Conservation (phyloP, 2,329 filamentous ascomycete genomes). For the Apiospora rasikravindrae region DNA sequence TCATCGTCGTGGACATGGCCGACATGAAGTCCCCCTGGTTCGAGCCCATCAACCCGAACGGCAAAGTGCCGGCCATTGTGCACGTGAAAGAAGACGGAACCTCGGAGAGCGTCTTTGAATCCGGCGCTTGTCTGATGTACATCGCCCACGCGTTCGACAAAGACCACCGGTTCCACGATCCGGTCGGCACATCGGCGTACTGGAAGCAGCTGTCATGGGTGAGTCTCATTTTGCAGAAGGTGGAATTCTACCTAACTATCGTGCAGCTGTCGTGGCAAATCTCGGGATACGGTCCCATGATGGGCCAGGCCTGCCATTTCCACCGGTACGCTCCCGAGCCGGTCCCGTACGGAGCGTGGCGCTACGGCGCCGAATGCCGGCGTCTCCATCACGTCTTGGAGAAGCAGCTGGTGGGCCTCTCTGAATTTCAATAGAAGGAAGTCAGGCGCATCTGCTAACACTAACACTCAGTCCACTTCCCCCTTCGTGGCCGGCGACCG, state of each 20-base stretch:
- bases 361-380: conserved; percentile 28
- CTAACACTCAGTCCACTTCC: conserved; percentile 23
- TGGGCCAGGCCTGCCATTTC: conserved; percentile 30
- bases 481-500: conserved; percentile 29
- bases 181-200: conserved; percentile 30
- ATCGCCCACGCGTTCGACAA: conserved; percentile 32
- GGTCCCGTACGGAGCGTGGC: conserved; percentile 28
- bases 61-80: conserved; percentile 31
- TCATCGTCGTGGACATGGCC: conserved; percentile 27
- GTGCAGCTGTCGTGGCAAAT: conserved; percentile 32
- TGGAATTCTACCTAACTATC: no score
- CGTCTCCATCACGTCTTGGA: conserved; percentile 30
- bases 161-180: conserved; percentile 31
- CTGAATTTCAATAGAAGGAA: background rate
- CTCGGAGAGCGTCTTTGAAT: conserved; percentile 32
- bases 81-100: conserved; percentile 33
- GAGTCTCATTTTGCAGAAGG: background rate
- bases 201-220: conserved; percentile 34
- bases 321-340: conserved; percentile 30
- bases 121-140: conserved; percentile 33
- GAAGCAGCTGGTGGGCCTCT: conserved; percentile 28
- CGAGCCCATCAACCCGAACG: conserved; percentile 33
- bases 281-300: conserved; percentile 29
- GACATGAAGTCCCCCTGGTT: conserved; percentile 31
- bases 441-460: background rate